These are phyloP conservation scores for Citrus unshiu DNA, from an alignment of 345 rosid genomes.

Conservation along the genomic window DNA sequence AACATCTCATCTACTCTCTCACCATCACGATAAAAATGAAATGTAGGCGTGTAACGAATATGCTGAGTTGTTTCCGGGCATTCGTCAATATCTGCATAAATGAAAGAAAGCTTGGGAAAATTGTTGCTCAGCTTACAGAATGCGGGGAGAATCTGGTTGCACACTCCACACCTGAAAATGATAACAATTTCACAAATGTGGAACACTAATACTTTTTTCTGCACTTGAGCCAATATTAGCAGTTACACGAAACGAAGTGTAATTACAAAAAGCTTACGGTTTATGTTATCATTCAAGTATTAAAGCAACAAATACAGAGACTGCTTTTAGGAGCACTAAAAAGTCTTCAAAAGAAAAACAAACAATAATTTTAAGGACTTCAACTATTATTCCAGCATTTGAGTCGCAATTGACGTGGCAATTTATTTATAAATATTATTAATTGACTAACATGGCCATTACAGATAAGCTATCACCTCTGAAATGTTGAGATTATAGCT, in stretches of 20 bases:
- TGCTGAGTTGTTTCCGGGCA: constrained; percentile 84
- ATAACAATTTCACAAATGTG: background rate
- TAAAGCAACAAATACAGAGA: background rate
- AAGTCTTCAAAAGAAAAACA: no score
- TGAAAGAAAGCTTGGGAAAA: constrained; percentile 58
- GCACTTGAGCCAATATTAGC: background rate
- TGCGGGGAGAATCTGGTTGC: constrained; percentile 75
- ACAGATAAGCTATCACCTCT: no score
- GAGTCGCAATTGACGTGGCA: no score
- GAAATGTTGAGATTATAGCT: no score
- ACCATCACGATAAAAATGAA: constrained; percentile 82
- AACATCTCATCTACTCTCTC: constrained; percentile 92
- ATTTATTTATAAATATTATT: no score
- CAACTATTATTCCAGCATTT: no score
- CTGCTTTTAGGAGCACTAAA: no score
- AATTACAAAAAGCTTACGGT: background rate
- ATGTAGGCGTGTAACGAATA: constrained; percentile 88
- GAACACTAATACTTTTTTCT: background rate
- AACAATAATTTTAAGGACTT: no score
- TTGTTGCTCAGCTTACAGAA: constrained; percentile 67
- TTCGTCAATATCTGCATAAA: constrained; percentile 91
- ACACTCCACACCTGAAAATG: constrained; percentile 72
- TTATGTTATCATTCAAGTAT: background rate
- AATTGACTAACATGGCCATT: no score
- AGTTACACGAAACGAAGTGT: background rate